Evolutionary conservation across 2,329 filamentous ascomycete species (phyloP).

Genomic region (Emmonsiellopsis sp.): DNA sequence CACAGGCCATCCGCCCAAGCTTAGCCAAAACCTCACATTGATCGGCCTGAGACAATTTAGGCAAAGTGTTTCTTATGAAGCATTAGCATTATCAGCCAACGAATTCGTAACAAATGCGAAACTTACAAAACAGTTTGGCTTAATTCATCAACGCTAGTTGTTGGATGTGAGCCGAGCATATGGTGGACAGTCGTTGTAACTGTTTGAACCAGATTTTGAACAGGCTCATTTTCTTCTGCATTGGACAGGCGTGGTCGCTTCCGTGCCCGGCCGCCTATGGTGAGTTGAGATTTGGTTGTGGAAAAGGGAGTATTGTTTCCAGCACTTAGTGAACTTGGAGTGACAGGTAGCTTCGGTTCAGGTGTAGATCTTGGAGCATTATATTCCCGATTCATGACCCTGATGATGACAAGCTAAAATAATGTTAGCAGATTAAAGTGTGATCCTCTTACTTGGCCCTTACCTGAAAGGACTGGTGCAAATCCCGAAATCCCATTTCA

Average conservation of each 20-base stretch:
- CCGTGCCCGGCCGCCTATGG: conserved; percentile 16
- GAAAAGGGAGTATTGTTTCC: not conserved
- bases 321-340: not conserved
- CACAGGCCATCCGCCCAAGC: conserved; percentile 51
- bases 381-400: conserved; percentile 9
- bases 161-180: conserved; percentile 26
- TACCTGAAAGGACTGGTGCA: conserved; percentile 26
- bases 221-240: conserved; percentile 26
- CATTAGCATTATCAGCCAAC: conserved; percentile 4
- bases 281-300: conserved; percentile 4
- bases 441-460: conserved; percentile 1
- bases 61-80: conserved; percentile 32
- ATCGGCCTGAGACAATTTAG: conserved; percentile 37
- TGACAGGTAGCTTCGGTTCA: not conserved
- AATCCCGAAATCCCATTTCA: conserved; percentile 10
- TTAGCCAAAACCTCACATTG: conserved; percentile 46
- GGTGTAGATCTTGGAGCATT: not conserved
- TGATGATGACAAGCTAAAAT: conserved; percentile 13
- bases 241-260: conserved; percentile 27
- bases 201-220: conserved; percentile 17
- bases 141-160: conserved; percentile 29
- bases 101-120: not conserved
- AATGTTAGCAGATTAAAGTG: conserved; percentile 2
- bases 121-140: conserved; percentile 42
- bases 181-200: conserved; percentile 24